Evolutionary conservation across 1,139 yeast genomes (phyloP), one percentile per base, ranked within the genome.

Genomic region (Torulaspora pretoriensis): DNA sequence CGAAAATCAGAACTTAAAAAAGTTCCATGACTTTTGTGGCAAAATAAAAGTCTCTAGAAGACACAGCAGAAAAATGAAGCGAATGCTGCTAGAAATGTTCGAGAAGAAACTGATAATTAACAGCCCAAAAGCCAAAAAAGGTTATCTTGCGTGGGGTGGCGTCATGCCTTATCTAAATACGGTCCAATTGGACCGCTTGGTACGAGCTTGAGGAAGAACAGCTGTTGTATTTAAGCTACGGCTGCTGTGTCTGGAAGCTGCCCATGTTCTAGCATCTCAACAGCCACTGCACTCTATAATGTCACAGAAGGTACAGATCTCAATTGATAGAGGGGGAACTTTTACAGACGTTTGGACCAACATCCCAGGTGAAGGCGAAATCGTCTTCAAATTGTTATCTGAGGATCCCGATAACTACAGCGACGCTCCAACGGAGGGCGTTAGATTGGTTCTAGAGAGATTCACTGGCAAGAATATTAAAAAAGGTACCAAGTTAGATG

Each of bases 391-490:
- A 64, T 68, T 87, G 30, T 70, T 87, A 24, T 84, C 95, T 1
- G 95, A 83, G 8, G 96, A 88, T 60, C 94, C 95, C 1, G 68
- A 73, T 32, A 87, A 87, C 66, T 87, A 87, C 60, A 68, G 71
- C 6, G 96, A 88, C 69, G 95, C 96, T 1, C 94, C 94, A 10
- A 72, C 88, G 9, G 96, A 87, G 65, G 96, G 95, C 4, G 85
- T 88, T 38, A 71, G 96, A 49, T 67, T 92, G 42, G 75, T 84
- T 0, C 66, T 88, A 47, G 89, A 83, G 60, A 66, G 67, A 31
- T 77, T 74, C 46, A 71, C 77, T 0, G 75, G 75, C 0, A 59
- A 57, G 2, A 42, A 61, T 4, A 81, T 83, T 30, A 75, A 81
- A 9, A 70, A 77, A 39, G 72, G 70, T 2, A 59, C 59, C 23